phyloP scores from a whole-genome alignment of 1,284 basidiomycete species.

The Trichosporon asahii region DNA sequence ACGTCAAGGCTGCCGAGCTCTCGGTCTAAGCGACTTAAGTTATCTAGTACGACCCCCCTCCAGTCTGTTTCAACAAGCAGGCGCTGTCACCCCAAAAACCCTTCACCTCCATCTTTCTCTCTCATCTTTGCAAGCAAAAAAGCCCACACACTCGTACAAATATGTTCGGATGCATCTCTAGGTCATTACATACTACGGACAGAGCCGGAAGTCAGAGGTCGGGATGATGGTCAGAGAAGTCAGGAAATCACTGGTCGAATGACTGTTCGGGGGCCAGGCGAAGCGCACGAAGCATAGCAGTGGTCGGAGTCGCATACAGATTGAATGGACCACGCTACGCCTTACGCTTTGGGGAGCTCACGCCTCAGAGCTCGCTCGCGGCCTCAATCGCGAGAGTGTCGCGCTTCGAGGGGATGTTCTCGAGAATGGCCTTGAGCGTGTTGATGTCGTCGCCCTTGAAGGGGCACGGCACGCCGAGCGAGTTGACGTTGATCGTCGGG shows the following conservation, averaged over 20 bases:
- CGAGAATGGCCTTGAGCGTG: constrained; percentile 1
- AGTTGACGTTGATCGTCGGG: constrained; percentile 5
- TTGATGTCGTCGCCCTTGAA: constrained; percentile 5
- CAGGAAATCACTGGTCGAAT: too few relatives aligned
- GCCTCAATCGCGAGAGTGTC: background rate
- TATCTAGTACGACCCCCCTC: background rate
- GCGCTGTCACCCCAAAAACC: background rate
- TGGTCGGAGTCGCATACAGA: background rate
- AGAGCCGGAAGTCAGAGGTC: background rate
- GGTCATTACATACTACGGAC: constrained; percentile 7
- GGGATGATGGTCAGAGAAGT: background rate
- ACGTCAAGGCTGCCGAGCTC: constrained; percentile 59
- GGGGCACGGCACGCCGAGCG: background rate
- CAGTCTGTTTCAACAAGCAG: background rate
- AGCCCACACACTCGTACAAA: constrained; percentile 3
- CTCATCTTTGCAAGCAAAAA: background rate
- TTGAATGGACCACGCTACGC: background rate
- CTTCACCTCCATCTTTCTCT: too few relatives aligned
- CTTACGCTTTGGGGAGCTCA: too few relatives aligned
- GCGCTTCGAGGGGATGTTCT: background rate
- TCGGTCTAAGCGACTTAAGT: constrained; percentile 47
- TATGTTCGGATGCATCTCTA: constrained; percentile 11
- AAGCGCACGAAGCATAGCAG: background rate
- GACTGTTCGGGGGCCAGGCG: background rate
- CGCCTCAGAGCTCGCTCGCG: background rate